Evolutionary conservation across 2,329 filamentous ascomycete species (phyloP), one percentile per base, ranked within the genome.

Genomic region (Penicillium sp.): DNA sequence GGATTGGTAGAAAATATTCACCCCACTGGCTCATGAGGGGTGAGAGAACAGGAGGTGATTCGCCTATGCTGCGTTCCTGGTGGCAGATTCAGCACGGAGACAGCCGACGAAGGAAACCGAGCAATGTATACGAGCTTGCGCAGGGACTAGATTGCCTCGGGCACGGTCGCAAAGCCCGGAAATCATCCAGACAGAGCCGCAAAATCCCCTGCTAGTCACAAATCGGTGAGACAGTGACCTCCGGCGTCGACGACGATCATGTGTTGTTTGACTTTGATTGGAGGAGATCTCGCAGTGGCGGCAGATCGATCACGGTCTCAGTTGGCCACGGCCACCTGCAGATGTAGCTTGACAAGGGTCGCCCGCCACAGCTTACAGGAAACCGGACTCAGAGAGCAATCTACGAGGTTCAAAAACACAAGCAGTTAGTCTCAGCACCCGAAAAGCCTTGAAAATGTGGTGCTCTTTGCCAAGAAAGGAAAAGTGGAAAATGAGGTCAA

Each of bases 321-420:
- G 36, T 31, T 40, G 32, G 45, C 40, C 37, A 43, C 40, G 47
- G 38, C 26, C 43, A 33, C 50, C 44, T 35, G 50, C 40, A 48
- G 48, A 33, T 45, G 47, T 41, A 53, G 46, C 40, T 43, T 33
- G 49, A 54, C 49, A 50, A 40, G 47, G 51, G 36, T 47, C 37
- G 41, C 33, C 44, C 31, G 35, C 43, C 45, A 36, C 49, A 45
- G 41, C 50, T 57, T 69, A 73, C 53, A 73, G 56, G 57, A 73
- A 73, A 45, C 70, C 70, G 34, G 70, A 73, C 57, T 73, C 70
- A 41, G 69, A 71, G 28, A 73, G 60, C 36, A 73, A 62, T 66
- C 67, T 70, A 69, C 65, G 60, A 40, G 44, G 39, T 47, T 45
- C 48, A 46, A 41, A 51, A 41, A 41, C 47, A 52, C 56, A 43